Conservation (phyloP, 176 grass and related monocot species). For the Thinopyrum elongatum region DNA sequence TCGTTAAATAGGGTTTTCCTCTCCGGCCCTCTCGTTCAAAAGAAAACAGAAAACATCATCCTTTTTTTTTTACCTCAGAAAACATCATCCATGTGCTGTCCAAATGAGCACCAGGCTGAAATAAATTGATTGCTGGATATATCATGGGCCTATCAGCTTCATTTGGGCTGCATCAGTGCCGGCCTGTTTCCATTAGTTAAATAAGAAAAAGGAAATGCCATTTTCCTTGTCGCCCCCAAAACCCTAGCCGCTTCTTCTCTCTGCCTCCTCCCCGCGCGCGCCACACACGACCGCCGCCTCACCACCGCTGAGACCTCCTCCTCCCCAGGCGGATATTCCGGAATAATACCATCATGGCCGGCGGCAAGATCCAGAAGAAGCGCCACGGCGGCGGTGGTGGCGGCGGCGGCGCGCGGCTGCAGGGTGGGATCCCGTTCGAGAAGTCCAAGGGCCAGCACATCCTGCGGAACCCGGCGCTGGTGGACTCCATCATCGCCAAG, state of each 20-base stretch:
- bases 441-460: constrained; percentile 99
- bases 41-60: too few species aligned
- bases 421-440: constrained; percentile 88
- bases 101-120: too few species aligned
- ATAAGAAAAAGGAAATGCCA: too few species aligned
- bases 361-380: constrained; percentile 91
- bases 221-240: neutral
- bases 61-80: too few species aligned
- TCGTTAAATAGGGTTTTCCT: too few species aligned
- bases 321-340: neutral
- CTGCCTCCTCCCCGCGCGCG: neutral
- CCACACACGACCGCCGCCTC: neutral
- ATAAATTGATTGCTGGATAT: too few species aligned
- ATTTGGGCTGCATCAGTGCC: neutral
- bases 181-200: neutral
- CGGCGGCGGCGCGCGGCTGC: constrained; percentile 43
- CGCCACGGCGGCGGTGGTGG: constrained; percentile 33
- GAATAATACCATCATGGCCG: constrained; percentile 44
- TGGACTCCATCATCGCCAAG: constrained; percentile 86
- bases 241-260: constrained; percentile 1
- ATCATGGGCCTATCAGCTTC: neutral
- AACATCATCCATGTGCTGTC: too few species aligned
- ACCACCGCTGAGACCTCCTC: neutral
- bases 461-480: constrained; percentile 73
- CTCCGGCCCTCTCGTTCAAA: too few species aligned